Base-by-base conservation (phyloP, 1,284 basidiomycete genomes). In the Ganoderma sp. region DNA sequence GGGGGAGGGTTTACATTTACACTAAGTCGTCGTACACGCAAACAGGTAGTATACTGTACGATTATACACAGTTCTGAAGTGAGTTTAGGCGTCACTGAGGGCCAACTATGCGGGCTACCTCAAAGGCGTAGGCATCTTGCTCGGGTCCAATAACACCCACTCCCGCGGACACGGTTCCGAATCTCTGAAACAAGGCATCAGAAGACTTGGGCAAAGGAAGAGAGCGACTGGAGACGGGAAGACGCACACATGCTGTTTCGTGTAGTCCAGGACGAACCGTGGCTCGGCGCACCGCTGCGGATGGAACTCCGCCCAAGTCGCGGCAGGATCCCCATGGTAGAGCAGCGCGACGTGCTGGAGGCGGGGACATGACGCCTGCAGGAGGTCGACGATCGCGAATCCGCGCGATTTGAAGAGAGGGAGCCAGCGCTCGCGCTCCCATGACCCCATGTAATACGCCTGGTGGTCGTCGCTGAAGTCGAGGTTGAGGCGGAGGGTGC, bases 391-490 rank as follows among this genome's bases (percentile, higher is more conserved):
- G 50, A 52, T 52, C 22, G 3, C 25, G 22, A 28, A 52, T 14
- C 50, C 50, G 25, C 25, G 22, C 25, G n/a, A 8, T 15, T 48
- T 48, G 45, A 48, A 48, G 45, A 48, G 19, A 7, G 45, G 45
- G 45, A 48, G n/a, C 45, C 45, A 48, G 7, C 8, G 14, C 6
- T 28, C 22, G 10, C 25, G 22, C 25, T 52, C 15, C 50, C 25
- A 28, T 3, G 9, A 2, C 25, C 25, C 15, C 14, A 8, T 8
- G 5, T 25, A 25, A 25, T 48, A 52, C 25, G 25, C 50, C 25
- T 52, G 50, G 25, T 52, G 25, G 50, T 52, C 50, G 25, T 52
- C 50, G 22, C 12, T 22, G 50, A 52, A 52, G 50, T 52, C 50
- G 25, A 52, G 50, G 25, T 52, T 52, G 50, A 52, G 50, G 25